A percentile compares a stretch with the other conserved stretches of the same genome.
These are phyloP conservation scores for Karstenula rhodostoma DNA, from an alignment of 2,329 filamentous ascomycete genomes.

Conservation along the genomic window DNA sequence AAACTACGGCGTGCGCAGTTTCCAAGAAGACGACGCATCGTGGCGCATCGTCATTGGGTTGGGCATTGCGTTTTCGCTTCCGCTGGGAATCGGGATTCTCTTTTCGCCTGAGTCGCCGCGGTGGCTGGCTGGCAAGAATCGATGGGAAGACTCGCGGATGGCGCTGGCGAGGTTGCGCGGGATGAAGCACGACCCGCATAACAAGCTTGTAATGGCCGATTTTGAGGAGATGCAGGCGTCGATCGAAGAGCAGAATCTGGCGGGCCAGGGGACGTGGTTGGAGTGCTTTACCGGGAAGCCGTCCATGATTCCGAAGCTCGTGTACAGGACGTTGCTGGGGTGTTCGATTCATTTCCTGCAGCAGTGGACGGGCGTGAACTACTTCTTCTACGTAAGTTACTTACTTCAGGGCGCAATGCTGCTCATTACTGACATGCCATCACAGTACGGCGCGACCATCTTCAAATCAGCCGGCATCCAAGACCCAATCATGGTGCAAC, in stretches of 20 bases:
- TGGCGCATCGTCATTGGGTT: conserved; percentile 47
- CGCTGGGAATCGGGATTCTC: not conserved
- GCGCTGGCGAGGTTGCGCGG: conserved; percentile 56
- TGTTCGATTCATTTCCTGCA: conserved; percentile 42
- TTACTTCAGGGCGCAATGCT: no score
- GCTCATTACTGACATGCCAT: no score
- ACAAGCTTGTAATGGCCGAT: conserved; percentile 60
- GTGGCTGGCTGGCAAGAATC: not conserved
- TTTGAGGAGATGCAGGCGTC: conserved; percentile 52
- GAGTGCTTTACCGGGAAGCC: conserved; percentile 45
- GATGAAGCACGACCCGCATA: conserved; percentile 56
- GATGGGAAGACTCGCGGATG: not conserved
- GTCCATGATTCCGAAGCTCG: conserved; percentile 51
- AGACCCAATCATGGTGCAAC: conserved; percentile 63
- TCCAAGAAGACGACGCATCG: conserved; percentile 50
- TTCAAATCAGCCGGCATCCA: conserved; percentile 72
- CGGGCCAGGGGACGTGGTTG: conserved; percentile 39
- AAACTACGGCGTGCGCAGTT: conserved; percentile 52
- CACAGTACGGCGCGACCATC: conserved; percentile 68
- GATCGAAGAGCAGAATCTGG: conserved; percentile 37
- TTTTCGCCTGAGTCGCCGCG: not conserved
- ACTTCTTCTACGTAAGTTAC: conserved; percentile 54
- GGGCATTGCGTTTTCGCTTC: not conserved
- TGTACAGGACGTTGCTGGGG: conserved; percentile 42
- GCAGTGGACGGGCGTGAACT: conserved; percentile 58